Percentiles rank a stretch among this genome's conserved stretches.
phyloP scores from a whole-genome alignment of 2,329 filamentous ascomycete species.

The Diplodia intermedia region DNA sequence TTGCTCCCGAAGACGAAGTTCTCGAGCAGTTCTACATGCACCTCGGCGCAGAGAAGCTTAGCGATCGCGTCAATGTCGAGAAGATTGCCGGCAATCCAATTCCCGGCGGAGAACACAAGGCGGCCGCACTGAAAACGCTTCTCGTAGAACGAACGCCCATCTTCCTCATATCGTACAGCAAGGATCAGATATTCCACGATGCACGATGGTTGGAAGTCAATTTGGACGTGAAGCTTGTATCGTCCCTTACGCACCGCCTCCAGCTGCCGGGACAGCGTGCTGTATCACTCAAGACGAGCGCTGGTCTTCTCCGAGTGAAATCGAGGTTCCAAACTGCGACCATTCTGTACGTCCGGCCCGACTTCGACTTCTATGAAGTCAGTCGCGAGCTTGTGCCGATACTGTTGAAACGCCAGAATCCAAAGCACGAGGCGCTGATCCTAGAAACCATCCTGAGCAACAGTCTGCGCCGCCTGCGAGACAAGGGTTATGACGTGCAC shows the following conservation, averaged over 20 bases:
- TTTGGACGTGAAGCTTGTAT: conserved; percentile 77
- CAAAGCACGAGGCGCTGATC: conserved; percentile 81
- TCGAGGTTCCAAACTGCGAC: conserved; percentile 77
- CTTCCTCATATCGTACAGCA: conserved; percentile 83
- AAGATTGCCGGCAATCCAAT: conserved; percentile 30
- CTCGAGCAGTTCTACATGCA: conserved; percentile 85
- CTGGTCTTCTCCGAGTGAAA: conserved; percentile 71
- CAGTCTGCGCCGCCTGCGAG: conserved; percentile 79
- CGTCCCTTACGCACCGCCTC: conserved; percentile 65
- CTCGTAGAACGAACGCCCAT: conserved; percentile 88
- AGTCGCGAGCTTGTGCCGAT: conserved; percentile 84
- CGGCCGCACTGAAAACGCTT: conserved; percentile 74
- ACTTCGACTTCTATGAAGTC: conserved; percentile 88
- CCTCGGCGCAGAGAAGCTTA: conserved; percentile 79
- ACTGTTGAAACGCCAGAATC: conserved; percentile 80
- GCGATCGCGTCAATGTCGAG: conserved; percentile 53
- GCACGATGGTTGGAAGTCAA: conserved; percentile 90
- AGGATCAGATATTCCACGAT: conserved; percentile 83
- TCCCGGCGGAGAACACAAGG: conserved; percentile 69
- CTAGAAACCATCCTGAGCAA: conserved; percentile 90
- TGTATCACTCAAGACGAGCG: conserved; percentile 31
- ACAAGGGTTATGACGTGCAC: conserved; percentile 95
- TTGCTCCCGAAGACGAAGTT: conserved; percentile 86
- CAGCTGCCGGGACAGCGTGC: conserved; percentile 26
- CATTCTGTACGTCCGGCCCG: conserved; percentile 77